Conservation (phyloP, 345 rosid genomes). For the Noccaea caerulescens region DNA sequence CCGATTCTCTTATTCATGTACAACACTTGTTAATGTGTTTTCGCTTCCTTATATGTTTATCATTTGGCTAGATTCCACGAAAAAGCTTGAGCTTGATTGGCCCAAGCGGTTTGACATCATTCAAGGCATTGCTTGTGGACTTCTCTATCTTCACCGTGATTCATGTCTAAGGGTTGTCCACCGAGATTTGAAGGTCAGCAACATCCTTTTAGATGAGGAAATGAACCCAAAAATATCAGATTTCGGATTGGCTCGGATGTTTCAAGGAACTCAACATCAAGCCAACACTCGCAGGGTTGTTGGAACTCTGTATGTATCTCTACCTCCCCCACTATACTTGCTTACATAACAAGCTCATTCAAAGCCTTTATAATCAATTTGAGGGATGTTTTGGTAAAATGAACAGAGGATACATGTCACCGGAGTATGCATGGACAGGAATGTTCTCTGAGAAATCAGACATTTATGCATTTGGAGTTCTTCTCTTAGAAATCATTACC, state of each 20-base stretch:
- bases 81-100: conserved; percentile 46
- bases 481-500: conserved; percentile 61
- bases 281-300: conserved; percentile 49
- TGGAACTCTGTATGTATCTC: conserved; percentile 52
- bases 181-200: conserved; percentile 50
- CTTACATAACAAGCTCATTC: background rate
- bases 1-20: background rate
- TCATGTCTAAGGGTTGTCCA: conserved; percentile 51
- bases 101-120: conserved; percentile 45
- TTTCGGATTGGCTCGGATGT: conserved; percentile 54
- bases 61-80: conserved; percentile 35
- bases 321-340: background rate
- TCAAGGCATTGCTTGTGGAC: conserved; percentile 53
- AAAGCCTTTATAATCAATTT: conserved; percentile 13
- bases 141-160: conserved; percentile 59
- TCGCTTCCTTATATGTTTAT: background rate
- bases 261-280: conserved; percentile 46
- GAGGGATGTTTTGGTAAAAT: conserved; percentile 12
- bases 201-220: conserved; percentile 48
- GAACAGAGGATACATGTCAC: conserved; percentile 78
- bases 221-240: conserved; percentile 57
- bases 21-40: background rate
- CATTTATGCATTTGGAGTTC: conserved; percentile 70
- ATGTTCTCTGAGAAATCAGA: conserved; percentile 72
- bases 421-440: conserved; percentile 73